Evolutionary conservation across 148 eudicot species (phyloP), one percentile per base, ranked within the genome.

Genomic region (Amaranthus palmeri): DNA sequence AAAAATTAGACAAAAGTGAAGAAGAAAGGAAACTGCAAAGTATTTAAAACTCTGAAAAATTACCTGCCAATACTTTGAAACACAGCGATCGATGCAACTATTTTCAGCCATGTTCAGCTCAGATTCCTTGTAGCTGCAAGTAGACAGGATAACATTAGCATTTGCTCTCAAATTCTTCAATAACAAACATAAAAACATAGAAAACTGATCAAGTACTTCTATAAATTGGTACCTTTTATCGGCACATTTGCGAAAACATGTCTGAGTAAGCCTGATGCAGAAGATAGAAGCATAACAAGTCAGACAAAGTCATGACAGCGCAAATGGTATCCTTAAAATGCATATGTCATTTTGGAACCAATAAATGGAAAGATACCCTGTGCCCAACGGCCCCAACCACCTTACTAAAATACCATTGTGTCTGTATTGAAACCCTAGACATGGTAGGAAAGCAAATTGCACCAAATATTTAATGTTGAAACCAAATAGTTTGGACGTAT

Each of bases 41-140:
- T 25, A 57, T 47, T 47, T 65, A 7, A 65, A 65, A 46, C 17
- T 13, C 40, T 52, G 25, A 70, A 44, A 41, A 17, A 41, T 72
- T 82, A 90, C 97, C 91, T 90, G 97, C 90, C 90, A 88, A 70
- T 93, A 93, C 78, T 90, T 93, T 44, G 98, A 88, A 51, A 90
- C 98, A 77, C 98, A 88, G 14, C 96, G 89, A 75, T 93, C 96
- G 25, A 93, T 85, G 83, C 98, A 93, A 46, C 83, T 87, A 75
- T 82, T 93, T 83, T 93, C 96, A 69, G 92, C 96, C 88, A 92
- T 88, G 79, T 87, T 82, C 49, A 92, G 80, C 79, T 88, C 98
- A 50, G 87, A 72, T 40, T 92, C 98, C 83, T 90, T 92, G 86
- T 87, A 92, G 85, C 96, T 90, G 81, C 67, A 72, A 81, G 43